These are phyloP conservation scores for Ophiostoma australiae DNA, from an alignment of 2,329 filamentous ascomycete species.

Conservation along the genomic window DNA sequence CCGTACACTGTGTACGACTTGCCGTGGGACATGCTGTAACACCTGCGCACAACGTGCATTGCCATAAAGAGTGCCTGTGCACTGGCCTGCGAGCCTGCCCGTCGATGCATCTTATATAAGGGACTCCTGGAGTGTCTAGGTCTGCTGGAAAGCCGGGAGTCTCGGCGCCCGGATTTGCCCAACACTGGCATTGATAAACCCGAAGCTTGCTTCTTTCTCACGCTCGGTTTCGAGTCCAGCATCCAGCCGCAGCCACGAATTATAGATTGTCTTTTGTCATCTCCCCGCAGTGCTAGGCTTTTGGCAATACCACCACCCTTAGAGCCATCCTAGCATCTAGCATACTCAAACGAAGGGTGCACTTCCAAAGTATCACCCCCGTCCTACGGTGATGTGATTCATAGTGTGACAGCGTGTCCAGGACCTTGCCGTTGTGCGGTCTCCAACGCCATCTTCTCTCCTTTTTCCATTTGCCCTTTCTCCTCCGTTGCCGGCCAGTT, in stretches of 20 bases:
- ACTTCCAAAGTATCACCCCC: background rate
- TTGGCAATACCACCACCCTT: background rate
- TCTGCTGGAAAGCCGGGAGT: background rate
- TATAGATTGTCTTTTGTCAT: background rate
- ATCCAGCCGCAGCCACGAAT: background rate
- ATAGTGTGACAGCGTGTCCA: background rate
- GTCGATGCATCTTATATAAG: too few species aligned
- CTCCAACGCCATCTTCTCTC: background rate
- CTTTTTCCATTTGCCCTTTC: background rate
- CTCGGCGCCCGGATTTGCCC: background rate
- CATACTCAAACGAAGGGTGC: background rate
- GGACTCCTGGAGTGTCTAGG: background rate
- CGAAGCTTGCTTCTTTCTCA: background rate
- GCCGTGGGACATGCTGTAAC: background rate
- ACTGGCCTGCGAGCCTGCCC: background rate
- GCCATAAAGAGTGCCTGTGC: background rate
- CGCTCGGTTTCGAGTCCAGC: background rate
- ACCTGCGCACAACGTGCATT: background rate
- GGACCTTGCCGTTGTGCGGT: background rate
- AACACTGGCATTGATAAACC: background rate
- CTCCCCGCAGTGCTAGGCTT: background rate
- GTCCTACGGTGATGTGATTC: background rate
- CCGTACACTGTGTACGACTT: background rate
- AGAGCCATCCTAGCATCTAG: background rate
- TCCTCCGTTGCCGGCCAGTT: conserved; percentile 1